Conservation (phyloP, 441 rosid genomes). For the Mallotus japonicus region DNA sequence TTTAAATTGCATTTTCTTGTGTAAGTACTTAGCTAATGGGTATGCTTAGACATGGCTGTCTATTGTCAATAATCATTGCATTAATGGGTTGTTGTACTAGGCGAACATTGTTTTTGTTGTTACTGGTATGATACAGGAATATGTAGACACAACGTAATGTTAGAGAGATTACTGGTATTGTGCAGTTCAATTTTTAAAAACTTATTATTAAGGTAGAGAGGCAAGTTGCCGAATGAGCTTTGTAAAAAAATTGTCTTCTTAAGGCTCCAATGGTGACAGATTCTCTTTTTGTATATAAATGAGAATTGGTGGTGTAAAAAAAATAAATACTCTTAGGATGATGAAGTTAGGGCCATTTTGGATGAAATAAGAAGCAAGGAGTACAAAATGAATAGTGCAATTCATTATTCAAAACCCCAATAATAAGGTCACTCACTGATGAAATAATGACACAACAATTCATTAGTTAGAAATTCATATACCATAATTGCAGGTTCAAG, state of each 20-base stretch:
- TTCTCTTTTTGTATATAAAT: too few relatives aligned
- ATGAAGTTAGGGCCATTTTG: too few relatives aligned
- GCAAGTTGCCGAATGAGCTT: not conserved
- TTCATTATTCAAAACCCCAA: too few relatives aligned
- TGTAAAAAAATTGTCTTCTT: not conserved
- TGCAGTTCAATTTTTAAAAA: not conserved
- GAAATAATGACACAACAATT: too few relatives aligned
- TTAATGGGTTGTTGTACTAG: not conserved
- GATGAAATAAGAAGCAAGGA: too few relatives aligned
- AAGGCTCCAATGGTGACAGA: not conserved
- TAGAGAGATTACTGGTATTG: not conserved
- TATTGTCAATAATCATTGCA: not conserved
- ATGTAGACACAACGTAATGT: not conserved
- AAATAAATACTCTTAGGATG: too few relatives aligned
- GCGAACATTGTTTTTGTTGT: not conserved
- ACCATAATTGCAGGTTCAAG: too few relatives aligned
- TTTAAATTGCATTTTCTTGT: not conserved
- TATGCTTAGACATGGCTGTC: slow-evolving; percentile 25
- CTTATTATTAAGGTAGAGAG: not conserved
- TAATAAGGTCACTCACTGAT: too few relatives aligned
- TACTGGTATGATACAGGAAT: not conserved
- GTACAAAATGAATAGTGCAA: too few relatives aligned
- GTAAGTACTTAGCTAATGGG: slow-evolving; percentile 25
- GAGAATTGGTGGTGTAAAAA: too few relatives aligned
- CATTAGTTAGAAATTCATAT: too few relatives aligned